Evolutionary conservation across 306 rosid genomes (phyloP).

Genomic region (Astragalus membranaceus): DNA sequence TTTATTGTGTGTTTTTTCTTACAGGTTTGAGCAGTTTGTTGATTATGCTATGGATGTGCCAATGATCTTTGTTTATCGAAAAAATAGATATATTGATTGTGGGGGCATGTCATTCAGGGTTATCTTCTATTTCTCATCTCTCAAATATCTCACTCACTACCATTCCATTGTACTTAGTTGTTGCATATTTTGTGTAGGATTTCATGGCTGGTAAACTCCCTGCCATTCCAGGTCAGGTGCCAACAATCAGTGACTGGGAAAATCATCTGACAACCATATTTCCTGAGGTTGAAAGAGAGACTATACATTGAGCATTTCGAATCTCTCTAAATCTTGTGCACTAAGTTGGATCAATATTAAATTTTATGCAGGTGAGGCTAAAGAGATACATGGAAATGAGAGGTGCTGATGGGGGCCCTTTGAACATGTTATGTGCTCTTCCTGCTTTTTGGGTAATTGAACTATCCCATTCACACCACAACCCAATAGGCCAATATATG

Average conservation of each 20-base stretch:
- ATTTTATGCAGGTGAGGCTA: slow-evolving; percentile 58
- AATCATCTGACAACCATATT: slow-evolving; percentile 80
- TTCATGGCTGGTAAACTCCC: slow-evolving; percentile 71
- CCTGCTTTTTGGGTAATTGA: slow-evolving; percentile 83
- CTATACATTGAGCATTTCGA: background rate
- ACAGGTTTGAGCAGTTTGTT: slow-evolving; percentile 80
- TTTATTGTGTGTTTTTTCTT: background rate
- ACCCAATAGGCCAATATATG: too few relatives aligned
- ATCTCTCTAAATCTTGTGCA: background rate
- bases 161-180: background rate
- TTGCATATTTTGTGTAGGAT: slow-evolving; percentile 47
- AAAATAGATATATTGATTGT: slow-evolving; percentile 65
- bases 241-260: slow-evolving; percentile 86
- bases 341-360: background rate
- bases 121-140: slow-evolving; percentile 18
- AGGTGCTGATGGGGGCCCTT: slow-evolving; percentile 87
- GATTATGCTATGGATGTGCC: slow-evolving; percentile 93
- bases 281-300: slow-evolving; percentile 54
- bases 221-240: slow-evolving; percentile 60
- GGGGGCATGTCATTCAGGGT: slow-evolving; percentile 82
- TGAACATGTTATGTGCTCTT: slow-evolving; percentile 70
- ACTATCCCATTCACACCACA: background rate
- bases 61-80: slow-evolving; percentile 65
- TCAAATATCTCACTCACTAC: background rate
- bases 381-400: slow-evolving; percentile 93